Conservation (phyloP, 192 early-diverging fungal species). For the Podila verticillata region DNA sequence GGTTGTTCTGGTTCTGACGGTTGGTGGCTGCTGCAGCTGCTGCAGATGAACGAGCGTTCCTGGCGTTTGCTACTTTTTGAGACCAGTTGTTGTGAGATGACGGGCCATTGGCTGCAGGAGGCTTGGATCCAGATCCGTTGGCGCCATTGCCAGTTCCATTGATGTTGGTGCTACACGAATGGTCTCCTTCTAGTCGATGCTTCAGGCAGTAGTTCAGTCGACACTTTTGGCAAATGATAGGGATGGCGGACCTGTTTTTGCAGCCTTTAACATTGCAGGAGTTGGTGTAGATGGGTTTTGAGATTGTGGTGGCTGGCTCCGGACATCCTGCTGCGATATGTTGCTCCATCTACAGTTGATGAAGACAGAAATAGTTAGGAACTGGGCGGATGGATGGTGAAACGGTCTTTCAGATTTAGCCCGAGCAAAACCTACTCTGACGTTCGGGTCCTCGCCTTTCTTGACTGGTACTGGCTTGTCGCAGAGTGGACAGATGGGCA, state of each 20-base stretch:
- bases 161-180: conserved; percentile 59
- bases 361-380: conserved; percentile 5
- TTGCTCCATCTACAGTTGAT: conserved; percentile 55
- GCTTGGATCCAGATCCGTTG: neutral
- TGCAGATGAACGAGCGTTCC: conserved; percentile 24
- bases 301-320: conserved; percentile 58
- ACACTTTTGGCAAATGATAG: conserved; percentile 75
- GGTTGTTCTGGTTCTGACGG: conserved; percentile 1
- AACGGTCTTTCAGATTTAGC: too few relatives aligned
- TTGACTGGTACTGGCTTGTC: conserved; percentile 73
- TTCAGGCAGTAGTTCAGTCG: conserved; percentile 76
- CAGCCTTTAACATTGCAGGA: conserved; percentile 72
- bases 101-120: neutral
- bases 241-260: conserved; percentile 71
- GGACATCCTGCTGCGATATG: conserved; percentile 73
- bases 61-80: conserved; percentile 5
- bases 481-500: conserved; percentile 83
- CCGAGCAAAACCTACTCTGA: conserved; percentile 38
- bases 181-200: conserved; percentile 80
- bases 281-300: conserved; percentile 62
- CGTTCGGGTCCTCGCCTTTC: conserved; percentile 80
- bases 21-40: conserved; percentile 23
- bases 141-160: neutral
- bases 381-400: too few relatives aligned
- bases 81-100: conserved; percentile 2